A percentile compares a stretch with the other conserved stretches of the same genome.
phyloP scores from a whole-genome alignment of 1,139 yeast species.

The Keqinozyma sinolaborantium region DNA sequence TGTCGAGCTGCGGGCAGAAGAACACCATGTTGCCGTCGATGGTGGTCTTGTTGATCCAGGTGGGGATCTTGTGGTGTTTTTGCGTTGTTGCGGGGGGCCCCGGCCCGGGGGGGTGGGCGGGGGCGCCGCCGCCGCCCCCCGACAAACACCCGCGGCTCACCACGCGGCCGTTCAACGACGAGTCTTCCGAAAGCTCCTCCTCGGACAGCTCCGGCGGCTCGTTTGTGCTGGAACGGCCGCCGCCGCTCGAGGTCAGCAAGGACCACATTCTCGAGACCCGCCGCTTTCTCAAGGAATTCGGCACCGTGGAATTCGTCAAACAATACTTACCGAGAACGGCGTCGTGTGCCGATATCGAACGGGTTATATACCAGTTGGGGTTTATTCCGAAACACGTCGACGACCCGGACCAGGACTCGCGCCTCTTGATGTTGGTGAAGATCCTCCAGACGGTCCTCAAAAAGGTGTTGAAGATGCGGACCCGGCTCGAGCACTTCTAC shows the following conservation, averaged over 20 bases:
- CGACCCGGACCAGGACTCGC: conserved; percentile 37
- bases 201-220: background rate
- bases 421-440: conserved; percentile 46
- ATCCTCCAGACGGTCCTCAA: conserved; percentile 59
- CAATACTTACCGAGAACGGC: conserved; percentile 60
- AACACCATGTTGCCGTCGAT: background rate
- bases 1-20: too few relatives aligned
- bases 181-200: background rate
- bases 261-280: conserved; percentile 41
- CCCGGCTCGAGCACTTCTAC: conserved; percentile 47
- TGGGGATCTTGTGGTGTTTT: background rate
- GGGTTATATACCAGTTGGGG: conserved; percentile 49
- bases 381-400: conserved; percentile 40
- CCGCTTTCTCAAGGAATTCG: conserved; percentile 55
- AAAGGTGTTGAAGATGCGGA: conserved; percentile 53
- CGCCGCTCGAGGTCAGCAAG: conserved; percentile 1
- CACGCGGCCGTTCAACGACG: conserved; percentile 1
- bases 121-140: too few relatives aligned
- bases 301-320: conserved; percentile 56
- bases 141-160: conserved; percentile 1
- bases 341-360: conserved; percentile 48
- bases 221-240: background rate
- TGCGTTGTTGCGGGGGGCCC: conserved; percentile 1
- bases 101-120: too few relatives aligned
- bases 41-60: background rate